A percentile compares a stretch with the other conserved stretches of the same genome.
Conservation (phyloP, 495 filamentous ascomycete species). For the Tuber brumale region DNA sequence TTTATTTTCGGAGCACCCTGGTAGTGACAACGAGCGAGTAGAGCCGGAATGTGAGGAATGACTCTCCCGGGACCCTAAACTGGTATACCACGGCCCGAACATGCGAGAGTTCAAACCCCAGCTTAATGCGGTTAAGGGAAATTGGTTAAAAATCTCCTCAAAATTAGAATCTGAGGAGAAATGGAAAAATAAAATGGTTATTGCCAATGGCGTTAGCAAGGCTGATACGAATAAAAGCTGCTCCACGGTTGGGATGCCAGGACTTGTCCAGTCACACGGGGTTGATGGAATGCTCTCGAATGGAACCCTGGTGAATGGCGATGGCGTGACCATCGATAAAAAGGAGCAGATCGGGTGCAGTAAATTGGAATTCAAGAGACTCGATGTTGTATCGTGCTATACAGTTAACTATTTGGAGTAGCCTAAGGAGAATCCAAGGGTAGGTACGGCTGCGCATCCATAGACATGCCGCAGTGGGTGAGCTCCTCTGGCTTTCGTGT, state of each 20-base stretch:
- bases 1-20: neutral
- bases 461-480: neutral
- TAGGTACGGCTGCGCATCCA: neutral
- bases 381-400: neutral
- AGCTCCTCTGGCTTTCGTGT: neutral
- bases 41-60: neutral
- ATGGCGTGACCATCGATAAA: conserved; percentile 7
- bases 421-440: neutral
- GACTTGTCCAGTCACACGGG: conserved; percentile 5
- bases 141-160: neutral
- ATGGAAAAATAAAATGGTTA: neutral
- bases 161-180: neutral
- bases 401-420: neutral
- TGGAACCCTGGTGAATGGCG: conserved; percentile 23
- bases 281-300: conserved; percentile 12
- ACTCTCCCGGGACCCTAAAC: neutral
- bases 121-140: neutral
- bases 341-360: conserved; percentile 31
- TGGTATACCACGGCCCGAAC: neutral
- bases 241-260: neutral
- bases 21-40: neutral
- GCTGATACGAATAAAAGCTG: neutral
- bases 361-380: conserved; percentile 31
- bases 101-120: conserved; percentile 2
- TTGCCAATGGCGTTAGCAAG: neutral